Conservation (phyloP, 208 protist genomes). For the Trypanosoma melophagium region DNA sequence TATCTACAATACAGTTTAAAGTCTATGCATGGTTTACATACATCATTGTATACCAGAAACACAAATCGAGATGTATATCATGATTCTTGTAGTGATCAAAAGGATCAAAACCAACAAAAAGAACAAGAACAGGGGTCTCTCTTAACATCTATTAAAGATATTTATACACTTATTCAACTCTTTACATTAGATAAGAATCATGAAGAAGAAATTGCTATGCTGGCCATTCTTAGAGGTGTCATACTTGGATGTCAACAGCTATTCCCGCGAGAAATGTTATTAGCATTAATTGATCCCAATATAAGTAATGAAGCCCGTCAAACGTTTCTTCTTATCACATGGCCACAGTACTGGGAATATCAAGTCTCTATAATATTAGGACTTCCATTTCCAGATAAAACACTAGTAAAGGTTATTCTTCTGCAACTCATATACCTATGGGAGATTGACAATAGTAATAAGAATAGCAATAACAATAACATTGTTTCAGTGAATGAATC, state of each 20-base stretch:
- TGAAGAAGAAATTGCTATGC: slow-evolving; percentile 5
- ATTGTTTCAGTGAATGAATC: not conserved
- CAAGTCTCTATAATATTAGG: slow-evolving; percentile 4
- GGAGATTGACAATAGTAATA: not conserved
- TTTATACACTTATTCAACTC: slow-evolving; percentile 21
- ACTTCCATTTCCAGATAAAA: slow-evolving; percentile 8
- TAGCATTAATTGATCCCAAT: not conserved
- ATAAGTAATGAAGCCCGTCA: not conserved
- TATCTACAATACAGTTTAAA: not conserved
- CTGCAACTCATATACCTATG: slow-evolving; percentile 12
- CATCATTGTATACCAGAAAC: not conserved
- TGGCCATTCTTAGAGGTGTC: slow-evolving; percentile 4
- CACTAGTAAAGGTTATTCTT: slow-evolving; percentile 17
- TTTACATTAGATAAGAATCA: not conserved
- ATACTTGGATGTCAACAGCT: slow-evolving; percentile 6
- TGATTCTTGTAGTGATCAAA: not conserved
- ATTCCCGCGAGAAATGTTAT: not conserved
- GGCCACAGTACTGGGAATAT: slow-evolving; percentile 14
- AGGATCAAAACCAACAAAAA: not conserved
- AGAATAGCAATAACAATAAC: not conserved
- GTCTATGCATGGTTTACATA: not conserved
- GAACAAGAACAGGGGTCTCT: not conserved
- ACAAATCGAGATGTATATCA: not conserved
- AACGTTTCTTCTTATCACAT: slow-evolving; percentile 13
- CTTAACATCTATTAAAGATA: not conserved